Conservation (phyloP, 805 yeast species). For the Zygosaccharomyces bisporus region DNA sequence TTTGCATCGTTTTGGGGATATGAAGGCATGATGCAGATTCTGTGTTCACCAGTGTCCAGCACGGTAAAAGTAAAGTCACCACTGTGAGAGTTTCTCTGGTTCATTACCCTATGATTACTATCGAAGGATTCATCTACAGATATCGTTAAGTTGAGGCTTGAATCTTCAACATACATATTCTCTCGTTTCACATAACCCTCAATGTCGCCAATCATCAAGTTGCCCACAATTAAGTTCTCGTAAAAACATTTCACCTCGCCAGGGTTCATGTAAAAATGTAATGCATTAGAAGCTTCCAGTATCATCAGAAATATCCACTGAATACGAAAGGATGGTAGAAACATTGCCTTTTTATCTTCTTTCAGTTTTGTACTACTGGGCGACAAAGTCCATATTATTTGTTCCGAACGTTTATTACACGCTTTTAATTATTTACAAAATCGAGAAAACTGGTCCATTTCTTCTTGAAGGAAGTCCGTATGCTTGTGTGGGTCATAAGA, state of each 20-base stretch:
- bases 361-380: background rate
- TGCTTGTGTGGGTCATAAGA: conserved; percentile 3
- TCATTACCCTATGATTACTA: conserved; percentile 70
- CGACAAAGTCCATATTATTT: background rate
- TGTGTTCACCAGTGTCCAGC: conserved; percentile 79
- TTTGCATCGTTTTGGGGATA: conserved; percentile 40
- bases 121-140: conserved; percentile 71
- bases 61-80: conserved; percentile 82
- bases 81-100: conserved; percentile 55
- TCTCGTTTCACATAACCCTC: conserved; percentile 60
- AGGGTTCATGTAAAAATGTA: conserved; percentile 77
- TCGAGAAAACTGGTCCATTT: conserved; percentile 8
- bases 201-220: conserved; percentile 77
- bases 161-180: conserved; percentile 48
- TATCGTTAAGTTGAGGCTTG: conserved; percentile 49
- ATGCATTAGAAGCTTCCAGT: conserved; percentile 7
- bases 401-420: background rate
- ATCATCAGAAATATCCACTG: background rate
- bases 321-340: background rate
- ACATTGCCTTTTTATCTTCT: background rate
- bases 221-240: conserved; percentile 71
- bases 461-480: conserved; percentile 15
- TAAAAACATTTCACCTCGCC: conserved; percentile 78
- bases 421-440: conserved; percentile 1
- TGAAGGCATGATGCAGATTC: conserved; percentile 65